phyloP scores from a whole-genome alignment of 805 yeast species.

The Kockiozyma suomiensis region DNA sequence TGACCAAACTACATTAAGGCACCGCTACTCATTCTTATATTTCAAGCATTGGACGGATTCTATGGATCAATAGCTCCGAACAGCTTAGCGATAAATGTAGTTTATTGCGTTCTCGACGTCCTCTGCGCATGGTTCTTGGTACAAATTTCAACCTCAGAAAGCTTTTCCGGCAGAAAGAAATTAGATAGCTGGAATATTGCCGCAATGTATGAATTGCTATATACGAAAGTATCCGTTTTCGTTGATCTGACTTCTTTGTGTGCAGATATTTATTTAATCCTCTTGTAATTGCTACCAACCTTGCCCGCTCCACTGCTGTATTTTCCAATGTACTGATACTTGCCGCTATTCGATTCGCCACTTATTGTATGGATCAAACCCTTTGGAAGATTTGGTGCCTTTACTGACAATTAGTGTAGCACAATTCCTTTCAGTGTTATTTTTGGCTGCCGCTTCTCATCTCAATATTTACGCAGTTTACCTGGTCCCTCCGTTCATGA shows the following conservation, averaged over 20 bases:
- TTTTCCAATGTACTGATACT: constrained; percentile 63
- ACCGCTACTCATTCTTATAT: constrained; percentile 37
- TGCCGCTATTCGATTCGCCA: constrained; percentile 50
- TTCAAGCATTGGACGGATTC: constrained; percentile 65
- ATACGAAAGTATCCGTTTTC: not conserved
- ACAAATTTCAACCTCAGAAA: constrained; percentile 48
- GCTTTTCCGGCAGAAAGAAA: constrained; percentile 3
- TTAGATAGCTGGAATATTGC: constrained; percentile 50
- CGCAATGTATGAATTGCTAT: constrained; percentile 43
- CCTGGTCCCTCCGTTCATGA: constrained; percentile 58
- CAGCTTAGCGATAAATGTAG: constrained; percentile 39
- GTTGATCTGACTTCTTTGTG: not conserved
- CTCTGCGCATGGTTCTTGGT: constrained; percentile 55
- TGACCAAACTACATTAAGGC: constrained; percentile 4
- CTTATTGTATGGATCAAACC: not conserved
- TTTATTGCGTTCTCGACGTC: constrained; percentile 65
- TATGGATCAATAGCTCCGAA: constrained; percentile 49
- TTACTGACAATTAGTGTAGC: not conserved
- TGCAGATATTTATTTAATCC: constrained; percentile 73
- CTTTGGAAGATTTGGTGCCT: not conserved
- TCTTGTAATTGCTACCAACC: constrained; percentile 63
- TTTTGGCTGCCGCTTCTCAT: constrained; percentile 65
- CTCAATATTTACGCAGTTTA: constrained; percentile 64
- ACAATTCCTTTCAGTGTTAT: constrained; percentile 48
- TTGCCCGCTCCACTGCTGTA: constrained; percentile 66